These are phyloP conservation scores for Entomortierella beljakovae DNA, from an alignment of 192 early-diverging fungal species.

Conservation along the genomic window DNA sequence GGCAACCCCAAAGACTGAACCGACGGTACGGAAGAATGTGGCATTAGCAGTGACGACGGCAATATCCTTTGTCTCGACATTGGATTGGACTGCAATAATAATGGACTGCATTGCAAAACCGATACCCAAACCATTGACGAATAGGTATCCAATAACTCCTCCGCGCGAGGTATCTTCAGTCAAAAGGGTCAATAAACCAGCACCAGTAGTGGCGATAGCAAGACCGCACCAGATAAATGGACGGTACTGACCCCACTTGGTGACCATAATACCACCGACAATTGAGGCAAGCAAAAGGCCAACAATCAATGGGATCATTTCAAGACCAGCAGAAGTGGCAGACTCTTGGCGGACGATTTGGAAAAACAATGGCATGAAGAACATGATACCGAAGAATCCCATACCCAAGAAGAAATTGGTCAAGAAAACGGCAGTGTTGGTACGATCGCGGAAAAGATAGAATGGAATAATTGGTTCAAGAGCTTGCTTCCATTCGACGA, in stretches of 20 bases:
- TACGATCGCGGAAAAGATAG: constrained; percentile 67
- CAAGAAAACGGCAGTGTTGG: constrained; percentile 47
- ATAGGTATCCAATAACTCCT: constrained; percentile 67
- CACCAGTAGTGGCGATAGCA: constrained; percentile 66
- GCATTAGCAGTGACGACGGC: constrained; percentile 72
- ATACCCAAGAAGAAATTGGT: constrained; percentile 53
- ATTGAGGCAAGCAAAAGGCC: constrained; percentile 72
- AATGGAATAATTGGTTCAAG: constrained; percentile 77
- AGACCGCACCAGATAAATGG: constrained; percentile 74
- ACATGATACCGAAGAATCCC: constrained; percentile 63
- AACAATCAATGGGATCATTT: constrained; percentile 80
- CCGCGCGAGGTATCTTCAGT: constrained; percentile 54
- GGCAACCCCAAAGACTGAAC: constrained; percentile 42
- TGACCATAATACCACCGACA: constrained; percentile 66
- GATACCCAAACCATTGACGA: constrained; percentile 78
- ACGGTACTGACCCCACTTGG: constrained; percentile 67
- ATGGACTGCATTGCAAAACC: constrained; percentile 77
- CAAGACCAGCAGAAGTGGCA: constrained; percentile 77
- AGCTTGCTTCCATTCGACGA: constrained; percentile 73
- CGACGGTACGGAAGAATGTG: constrained; percentile 66
- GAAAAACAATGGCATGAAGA: constrained; percentile 79
- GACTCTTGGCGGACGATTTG: constrained; percentile 63
- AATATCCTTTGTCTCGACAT: constrained; percentile 68
- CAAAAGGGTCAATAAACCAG: constrained; percentile 67
- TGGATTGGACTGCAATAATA: constrained; percentile 72